Conservation (phyloP, 441 rosid genomes). For the Populus tomentosa region DNA sequence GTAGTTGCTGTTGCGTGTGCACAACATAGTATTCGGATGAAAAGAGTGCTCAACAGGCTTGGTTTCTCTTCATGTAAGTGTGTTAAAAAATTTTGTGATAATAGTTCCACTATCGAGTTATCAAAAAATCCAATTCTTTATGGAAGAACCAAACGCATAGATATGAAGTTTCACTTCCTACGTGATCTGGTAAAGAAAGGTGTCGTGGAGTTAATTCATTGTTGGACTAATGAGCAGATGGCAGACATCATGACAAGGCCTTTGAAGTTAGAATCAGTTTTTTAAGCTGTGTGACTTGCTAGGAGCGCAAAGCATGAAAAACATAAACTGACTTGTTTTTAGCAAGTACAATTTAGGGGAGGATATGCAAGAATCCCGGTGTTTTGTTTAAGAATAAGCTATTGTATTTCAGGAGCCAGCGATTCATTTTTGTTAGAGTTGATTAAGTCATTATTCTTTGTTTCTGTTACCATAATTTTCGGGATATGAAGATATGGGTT, state of each 20-base stretch:
- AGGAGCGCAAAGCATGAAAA: background rate
- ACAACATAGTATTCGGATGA: background rate
- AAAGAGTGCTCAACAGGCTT: background rate
- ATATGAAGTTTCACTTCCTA: background rate
- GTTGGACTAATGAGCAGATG: background rate
- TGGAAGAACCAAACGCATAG: background rate
- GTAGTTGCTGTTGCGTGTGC: background rate
- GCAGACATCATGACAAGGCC: background rate
- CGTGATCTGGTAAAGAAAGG: background rate
- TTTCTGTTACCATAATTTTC: no score
- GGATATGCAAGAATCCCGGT: background rate
- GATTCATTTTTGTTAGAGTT: no score
- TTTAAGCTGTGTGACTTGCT: background rate
- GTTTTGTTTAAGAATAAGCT: no score
- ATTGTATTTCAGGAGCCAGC: no score
- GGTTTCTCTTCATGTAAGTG: background rate
- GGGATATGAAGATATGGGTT: no score
- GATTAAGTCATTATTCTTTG: no score
- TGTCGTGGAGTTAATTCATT: no score
- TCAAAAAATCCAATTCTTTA: background rate
- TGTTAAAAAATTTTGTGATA: background rate
- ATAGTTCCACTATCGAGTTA: no score
- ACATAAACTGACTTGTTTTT: no score
- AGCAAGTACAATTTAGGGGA: background rate
- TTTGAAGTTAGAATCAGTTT: background rate